Conservation (phyloP, 2,329 filamentous ascomycete species). For the Blastomyces parvus region DNA sequence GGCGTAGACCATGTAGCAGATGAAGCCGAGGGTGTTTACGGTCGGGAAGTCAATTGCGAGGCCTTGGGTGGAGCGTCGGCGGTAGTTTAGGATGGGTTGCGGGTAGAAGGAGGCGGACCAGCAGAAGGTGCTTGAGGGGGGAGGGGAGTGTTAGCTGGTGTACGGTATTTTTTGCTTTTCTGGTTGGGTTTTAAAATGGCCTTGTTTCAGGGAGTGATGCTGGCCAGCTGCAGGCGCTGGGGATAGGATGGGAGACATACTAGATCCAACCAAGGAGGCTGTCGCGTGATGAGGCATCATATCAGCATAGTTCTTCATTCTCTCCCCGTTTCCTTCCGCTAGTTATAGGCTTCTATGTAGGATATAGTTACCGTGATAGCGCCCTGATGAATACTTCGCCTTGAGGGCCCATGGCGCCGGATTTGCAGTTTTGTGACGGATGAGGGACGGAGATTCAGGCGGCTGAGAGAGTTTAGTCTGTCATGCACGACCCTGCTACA, state of each 20-base stretch:
- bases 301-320: conserved; percentile 16
- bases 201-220: background rate
- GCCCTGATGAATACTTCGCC: conserved; percentile 31
- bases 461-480: background rate
- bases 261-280: conserved; percentile 66
- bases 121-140: conserved; percentile 44
- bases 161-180: background rate
- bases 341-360: conserved; percentile 1
- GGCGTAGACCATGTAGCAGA: conserved; percentile 65
- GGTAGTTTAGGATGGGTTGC: conserved; percentile 71
- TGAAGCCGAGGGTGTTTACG: conserved; percentile 55
- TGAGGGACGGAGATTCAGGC: background rate
- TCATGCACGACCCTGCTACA: background rate
- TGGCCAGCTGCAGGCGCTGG: background rate
- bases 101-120: conserved; percentile 93
- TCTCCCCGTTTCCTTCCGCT: background rate
- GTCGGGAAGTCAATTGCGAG: conserved; percentile 81
- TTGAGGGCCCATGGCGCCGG: conserved; percentile 23
- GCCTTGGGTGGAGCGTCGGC: conserved; percentile 66
- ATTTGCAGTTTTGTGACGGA: too few species aligned
- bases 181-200: background rate
- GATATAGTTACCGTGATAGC: conserved; percentile 33
- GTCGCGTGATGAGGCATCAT: conserved; percentile 30
- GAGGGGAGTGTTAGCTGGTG: conserved; percentile 1
- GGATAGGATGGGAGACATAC: conserved; percentile 25